phyloP scores from a whole-genome alignment of 2,329 filamentous ascomycete genomes.

The Exophiala sideris region DNA sequence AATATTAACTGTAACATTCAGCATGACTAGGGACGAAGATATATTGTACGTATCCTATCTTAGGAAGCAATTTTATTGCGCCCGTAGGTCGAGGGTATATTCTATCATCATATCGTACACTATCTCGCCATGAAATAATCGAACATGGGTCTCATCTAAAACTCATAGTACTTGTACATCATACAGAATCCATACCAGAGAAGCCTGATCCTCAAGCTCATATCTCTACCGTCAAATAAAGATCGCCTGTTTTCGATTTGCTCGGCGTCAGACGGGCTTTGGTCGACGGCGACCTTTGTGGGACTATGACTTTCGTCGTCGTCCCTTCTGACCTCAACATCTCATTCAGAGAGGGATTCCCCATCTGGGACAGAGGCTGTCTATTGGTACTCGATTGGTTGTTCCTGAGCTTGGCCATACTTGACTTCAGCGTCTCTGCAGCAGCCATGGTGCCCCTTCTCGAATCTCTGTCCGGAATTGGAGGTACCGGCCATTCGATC shows the following conservation, averaged over 20 bases:
- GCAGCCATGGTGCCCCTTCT: background rate
- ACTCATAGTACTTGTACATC: too few relatives aligned
- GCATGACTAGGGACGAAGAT: too few relatives aligned
- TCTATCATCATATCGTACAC: too few relatives aligned
- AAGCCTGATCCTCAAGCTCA: background rate
- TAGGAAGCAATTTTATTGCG: too few relatives aligned
- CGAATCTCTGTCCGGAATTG: conserved; percentile 5
- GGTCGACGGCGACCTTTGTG: conserved; percentile 15
- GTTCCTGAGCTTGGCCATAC: conserved; percentile 7
- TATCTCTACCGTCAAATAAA: conserved; percentile 24
- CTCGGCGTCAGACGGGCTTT: conserved; percentile 24
- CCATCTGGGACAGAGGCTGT: background rate
- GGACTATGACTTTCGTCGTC: conserved; percentile 1
- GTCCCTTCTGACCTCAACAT: conserved; percentile 1
- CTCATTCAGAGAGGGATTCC: conserved; percentile 10
- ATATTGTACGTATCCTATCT: too few relatives aligned
- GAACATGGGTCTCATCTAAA: too few relatives aligned
- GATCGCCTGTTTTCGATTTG: conserved; percentile 25
- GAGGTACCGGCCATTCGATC: conserved; percentile 21
- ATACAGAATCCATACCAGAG: background rate
- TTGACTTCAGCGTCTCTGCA: background rate
- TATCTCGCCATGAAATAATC: too few relatives aligned
- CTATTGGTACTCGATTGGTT: conserved; percentile 3
- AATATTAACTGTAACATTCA: too few relatives aligned
- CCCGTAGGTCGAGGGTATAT: too few relatives aligned